These are phyloP conservation scores for Vitis cinerea DNA, from an alignment of 164 flowering plant genomes.

Conservation along the genomic window DNA sequence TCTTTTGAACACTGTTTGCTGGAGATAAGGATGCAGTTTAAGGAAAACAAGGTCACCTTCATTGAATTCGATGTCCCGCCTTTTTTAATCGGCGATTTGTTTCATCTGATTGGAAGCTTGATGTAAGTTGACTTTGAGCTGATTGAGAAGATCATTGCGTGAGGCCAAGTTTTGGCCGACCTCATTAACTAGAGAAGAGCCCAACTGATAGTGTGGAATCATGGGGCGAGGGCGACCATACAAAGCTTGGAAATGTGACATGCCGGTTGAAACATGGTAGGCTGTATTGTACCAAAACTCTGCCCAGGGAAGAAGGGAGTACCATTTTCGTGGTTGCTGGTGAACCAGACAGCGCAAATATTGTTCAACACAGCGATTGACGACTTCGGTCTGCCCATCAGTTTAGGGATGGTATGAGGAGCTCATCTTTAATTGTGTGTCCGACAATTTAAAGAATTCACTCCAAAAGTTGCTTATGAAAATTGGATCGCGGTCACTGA, in stretches of 20 bases:
- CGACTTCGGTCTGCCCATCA: neutral
- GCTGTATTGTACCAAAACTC: constrained; percentile 9
- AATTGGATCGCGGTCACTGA: neutral
- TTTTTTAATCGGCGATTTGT: too few relatives aligned
- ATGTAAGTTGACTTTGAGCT: too few relatives aligned
- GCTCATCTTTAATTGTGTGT: too few relatives aligned
- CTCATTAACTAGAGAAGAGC: too few relatives aligned
- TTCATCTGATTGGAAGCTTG: too few relatives aligned
- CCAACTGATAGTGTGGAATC: neutral
- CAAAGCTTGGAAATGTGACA: neutral
- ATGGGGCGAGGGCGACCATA: neutral
- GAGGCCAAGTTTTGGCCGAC: too few relatives aligned
- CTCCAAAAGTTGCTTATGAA: neutral
- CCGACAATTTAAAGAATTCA: neutral
- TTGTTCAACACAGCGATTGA: neutral
- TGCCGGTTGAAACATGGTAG: neutral
- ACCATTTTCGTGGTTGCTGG: neutral
- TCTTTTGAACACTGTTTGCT: too few relatives aligned
- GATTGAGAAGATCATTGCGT: too few relatives aligned
- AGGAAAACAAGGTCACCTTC: too few relatives aligned
- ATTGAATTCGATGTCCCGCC: too few relatives aligned
- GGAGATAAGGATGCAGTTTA: too few relatives aligned
- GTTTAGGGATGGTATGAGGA: too few relatives aligned
- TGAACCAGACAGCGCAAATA: neutral
- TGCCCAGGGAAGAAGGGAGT: neutral